Evolutionary conservation across 1,284 basidiomycete genomes (phyloP), one percentile per base, ranked within the genome.

Genomic region (Porodaedalea pini): DNA sequence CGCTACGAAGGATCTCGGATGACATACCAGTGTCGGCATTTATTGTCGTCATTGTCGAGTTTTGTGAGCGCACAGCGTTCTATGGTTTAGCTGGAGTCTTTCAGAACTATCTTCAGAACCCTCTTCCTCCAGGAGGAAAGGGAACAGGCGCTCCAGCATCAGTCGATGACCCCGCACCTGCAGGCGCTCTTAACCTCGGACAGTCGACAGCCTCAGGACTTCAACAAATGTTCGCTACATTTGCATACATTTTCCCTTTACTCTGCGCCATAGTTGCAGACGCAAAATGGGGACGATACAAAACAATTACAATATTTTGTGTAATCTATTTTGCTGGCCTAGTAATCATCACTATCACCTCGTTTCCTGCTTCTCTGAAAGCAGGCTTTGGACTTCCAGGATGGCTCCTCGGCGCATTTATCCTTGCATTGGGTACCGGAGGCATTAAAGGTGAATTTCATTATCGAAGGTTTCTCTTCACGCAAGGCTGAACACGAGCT

Each of bases 281-380:
- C 64, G 78, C 79, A 25, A 67, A 73, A 54, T 80, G 78, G 77
- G 82, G 83, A 51, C 75, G 82, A 32, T 84, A 81, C 72, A 82
- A 82, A 66, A 82, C 81, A n/a, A 82, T 83, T 66, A 71, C 77
- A 59, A 66, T 81, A 32, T 78, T 76, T 67, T 73, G 75, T 41
- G 31, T 72, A 4, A 69, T 78, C 36, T 74, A 72, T 61, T 66
- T 78, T 69, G 72, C 57, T 45, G 68, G 64, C 17, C 56, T 48
- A 6, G 52, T 56, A 17, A 36, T 36, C 44, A 56, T 47, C 8
- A 32, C 47, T 23, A 15, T 17, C 13, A 23, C 50, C 41, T 57
- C 52, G 44, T 57, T 61, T 48, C 55, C 55, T 55, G 62, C 29
- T 56, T 39, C 34, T 11, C 29, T 48, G 23, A 51, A 72, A 71